Base-by-base conservation (phyloP, 2,329 filamentous ascomycete genomes). In the Botrytis fabae region DNA sequence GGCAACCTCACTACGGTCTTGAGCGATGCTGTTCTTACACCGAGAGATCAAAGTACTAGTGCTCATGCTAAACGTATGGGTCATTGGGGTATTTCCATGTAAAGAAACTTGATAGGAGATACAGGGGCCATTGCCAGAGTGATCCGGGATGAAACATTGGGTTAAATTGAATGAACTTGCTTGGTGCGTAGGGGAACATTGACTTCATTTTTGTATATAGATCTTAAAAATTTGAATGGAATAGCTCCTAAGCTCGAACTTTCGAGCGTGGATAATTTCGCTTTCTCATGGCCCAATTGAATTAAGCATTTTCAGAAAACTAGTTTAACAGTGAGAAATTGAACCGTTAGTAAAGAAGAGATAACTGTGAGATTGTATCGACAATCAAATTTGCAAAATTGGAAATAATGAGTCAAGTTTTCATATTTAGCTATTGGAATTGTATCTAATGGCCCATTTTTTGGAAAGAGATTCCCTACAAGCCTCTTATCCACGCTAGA, bases 41-140 rank as follows among this genome's bases (percentile, higher is more conserved):
- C 38, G 1, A 62, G 7, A 40, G 22, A n/a, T n/a, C 10, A n/a
- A 22, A n/a, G 5, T 22, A 32, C 16, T 1, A 40, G 16, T 10
- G 25, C n/a, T 4, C 61, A 32, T 46, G 61, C 40, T 28, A 64
- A 64, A n/a, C 16, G 61, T 64, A 64, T 32, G 61, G n/a, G 61
- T 14, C 40, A 44, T 22, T 64, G 40, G 61, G 61, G n/a, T 46
- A 20, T 44, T 20, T 32, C 40, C 2, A 64, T 64, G 9, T 46
- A 44, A 20, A 46, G 20, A 0, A 46, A 7, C 9, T 32, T 32
- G 20, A 18, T 28, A 28, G 35, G 9, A 7, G 8, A 16, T n/a
- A 25, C 48, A 12, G 25, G 48, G 12, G 25, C 25, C 48, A 51
- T 51, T 2, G 48, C 10, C 2, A 2, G 48, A 2, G 25, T 51